Base-by-base conservation (phyloP, 2,329 filamentous ascomycete species). In the Macrophomina tecta region DNA sequence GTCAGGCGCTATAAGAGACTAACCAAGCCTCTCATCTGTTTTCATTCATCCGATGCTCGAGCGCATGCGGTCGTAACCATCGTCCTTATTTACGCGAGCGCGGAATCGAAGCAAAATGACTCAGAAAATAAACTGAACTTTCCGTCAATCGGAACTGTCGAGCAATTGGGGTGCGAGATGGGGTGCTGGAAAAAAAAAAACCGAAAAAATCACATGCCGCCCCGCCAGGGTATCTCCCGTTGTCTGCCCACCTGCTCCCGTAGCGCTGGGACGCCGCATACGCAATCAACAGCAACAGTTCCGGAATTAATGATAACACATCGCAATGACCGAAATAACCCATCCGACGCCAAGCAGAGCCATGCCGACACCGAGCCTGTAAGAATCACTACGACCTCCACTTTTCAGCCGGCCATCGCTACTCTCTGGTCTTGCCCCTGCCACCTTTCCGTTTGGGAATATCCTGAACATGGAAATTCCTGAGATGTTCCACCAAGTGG, bases 401-500 rank as follows among this genome's bases (percentile, higher is more conserved):
- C 23, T 23, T 23, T 23, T 23, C 23, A 23, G 23, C 23, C 23
- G 4, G 30, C n/a, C 42, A 36, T 49, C 28, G 11, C 30, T 49
- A 12, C 45, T 28, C 58, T 28, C 32, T 23, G 6, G n/a, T 16
- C 4, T 62, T 49, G n/a, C 58, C 45, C 9, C 32, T 48, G 30
- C 42, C 16, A 4, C 58, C 58, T 23, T 28, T 69, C 38, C 76
- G 69, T 71, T 82, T 82, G 18, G 78, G 79, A 49, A 82, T 79
- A 58, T 84, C 78, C 53, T 82, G 74, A 65, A 83, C 80, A 72
- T 89, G 87, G 68, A 83, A 86, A 51, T 84, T 84, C 63, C 86
- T 78, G 63, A 85, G 73, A 73, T 89, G 87, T 71, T 88, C 87
- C 46, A 80, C 80, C 48, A 87, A 77, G 71, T 89, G 86, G 71